A percentile compares a stretch with the other conserved stretches of the same genome.
phyloP scores from a whole-genome alignment of 345 rosid species.

The Ailanthus altissimus region DNA sequence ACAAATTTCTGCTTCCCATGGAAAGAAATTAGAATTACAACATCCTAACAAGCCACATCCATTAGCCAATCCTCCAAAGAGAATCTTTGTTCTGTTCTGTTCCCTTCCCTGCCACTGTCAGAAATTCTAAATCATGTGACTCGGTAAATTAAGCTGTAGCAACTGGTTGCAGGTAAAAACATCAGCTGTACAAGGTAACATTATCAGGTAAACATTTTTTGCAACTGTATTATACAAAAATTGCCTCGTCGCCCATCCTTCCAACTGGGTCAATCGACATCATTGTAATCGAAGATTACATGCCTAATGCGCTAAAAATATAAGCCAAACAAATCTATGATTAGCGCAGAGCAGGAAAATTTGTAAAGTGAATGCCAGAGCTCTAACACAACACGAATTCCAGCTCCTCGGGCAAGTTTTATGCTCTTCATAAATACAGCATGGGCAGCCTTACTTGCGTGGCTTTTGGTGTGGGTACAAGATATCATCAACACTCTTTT shows the following conservation, averaged over 20 bases:
- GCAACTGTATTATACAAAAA: background rate
- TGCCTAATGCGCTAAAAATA: background rate
- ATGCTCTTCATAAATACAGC: background rate
- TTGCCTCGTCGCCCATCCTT: background rate
- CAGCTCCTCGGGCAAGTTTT: background rate
- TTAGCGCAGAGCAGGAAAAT: background rate
- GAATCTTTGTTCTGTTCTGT: too few species aligned
- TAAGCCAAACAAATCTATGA: background rate
- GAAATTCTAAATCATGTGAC: background rate
- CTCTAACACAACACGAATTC: background rate
- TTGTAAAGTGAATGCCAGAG: background rate
- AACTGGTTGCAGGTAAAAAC: background rate
- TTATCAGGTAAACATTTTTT: background rate
- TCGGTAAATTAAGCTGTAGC: background rate
- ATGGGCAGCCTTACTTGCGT: slow-evolving; percentile 43
- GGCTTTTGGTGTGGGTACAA: slow-evolving; percentile 52
- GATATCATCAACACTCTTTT: slow-evolving; percentile 52
- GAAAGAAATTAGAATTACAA: too few species aligned
- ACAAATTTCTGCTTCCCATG: too few species aligned
- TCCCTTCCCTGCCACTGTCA: background rate
- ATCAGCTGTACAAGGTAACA: background rate
- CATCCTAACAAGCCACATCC: background rate
- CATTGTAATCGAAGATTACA: background rate
- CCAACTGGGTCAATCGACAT: background rate
- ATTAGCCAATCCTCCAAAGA: background rate